phyloP scores from a whole-genome alignment of 768 basidiomycete species.

The Pholiota molesta region DNA sequence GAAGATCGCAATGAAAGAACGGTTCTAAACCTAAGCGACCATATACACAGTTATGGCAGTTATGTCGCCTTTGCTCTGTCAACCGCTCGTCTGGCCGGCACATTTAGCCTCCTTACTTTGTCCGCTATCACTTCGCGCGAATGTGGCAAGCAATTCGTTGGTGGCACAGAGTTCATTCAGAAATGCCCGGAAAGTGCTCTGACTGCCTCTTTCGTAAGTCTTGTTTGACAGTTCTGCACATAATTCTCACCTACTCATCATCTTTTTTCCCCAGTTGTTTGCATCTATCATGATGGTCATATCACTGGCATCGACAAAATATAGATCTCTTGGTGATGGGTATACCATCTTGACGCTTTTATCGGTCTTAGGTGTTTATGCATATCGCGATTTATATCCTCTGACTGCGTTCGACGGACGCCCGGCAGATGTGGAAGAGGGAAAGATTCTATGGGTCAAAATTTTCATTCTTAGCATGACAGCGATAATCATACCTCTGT shows the following conservation, averaged over 20 bases:
- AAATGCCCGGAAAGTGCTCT: neutral
- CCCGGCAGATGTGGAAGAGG: slow-evolving; percentile 48
- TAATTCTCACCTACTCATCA: neutral
- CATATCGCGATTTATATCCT: slow-evolving; percentile 45
- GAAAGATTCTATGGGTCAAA: slow-evolving; percentile 52
- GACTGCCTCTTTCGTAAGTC: neutral
- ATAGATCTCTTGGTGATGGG: slow-evolving; percentile 27
- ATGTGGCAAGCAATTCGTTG: neutral
- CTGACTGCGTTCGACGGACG: slow-evolving; percentile 29
- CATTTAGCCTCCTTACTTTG: neutral
- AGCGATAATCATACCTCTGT: slow-evolving; percentile 50
- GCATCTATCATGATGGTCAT: slow-evolving; percentile 39
- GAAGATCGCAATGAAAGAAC: neutral
- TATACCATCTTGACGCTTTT: slow-evolving; percentile 30
- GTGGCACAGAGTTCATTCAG: neutral
- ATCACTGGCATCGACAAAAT: slow-evolving; percentile 31
- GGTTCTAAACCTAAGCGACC: neutral
- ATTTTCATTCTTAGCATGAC: slow-evolving; percentile 43
- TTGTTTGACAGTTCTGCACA: neutral
- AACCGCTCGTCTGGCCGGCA: neutral
- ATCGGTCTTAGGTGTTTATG: slow-evolving; percentile 43
- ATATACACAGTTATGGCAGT: neutral
- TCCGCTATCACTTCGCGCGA: neutral
- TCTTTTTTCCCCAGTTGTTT: slow-evolving; percentile 4
- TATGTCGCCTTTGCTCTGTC: neutral